phyloP scores from a whole-genome alignment of 2,329 filamentous ascomycete species.

The Colletotrichum sp. region DNA sequence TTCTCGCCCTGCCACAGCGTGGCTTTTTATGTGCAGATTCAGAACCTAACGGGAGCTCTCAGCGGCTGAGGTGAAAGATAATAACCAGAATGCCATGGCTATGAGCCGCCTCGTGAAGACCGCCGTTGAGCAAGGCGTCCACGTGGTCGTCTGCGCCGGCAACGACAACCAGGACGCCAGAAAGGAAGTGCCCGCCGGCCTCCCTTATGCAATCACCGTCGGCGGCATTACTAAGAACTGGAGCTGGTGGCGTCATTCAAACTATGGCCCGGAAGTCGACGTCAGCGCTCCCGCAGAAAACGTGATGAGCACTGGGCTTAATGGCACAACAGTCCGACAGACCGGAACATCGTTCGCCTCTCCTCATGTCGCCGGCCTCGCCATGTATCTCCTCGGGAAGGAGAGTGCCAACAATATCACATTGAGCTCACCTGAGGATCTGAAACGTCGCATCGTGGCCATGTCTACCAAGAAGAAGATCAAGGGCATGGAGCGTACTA shows the following conservation, averaged over 20 bases:
- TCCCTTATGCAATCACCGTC: constrained; percentile 54
- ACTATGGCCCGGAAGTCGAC: constrained; percentile 52
- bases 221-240: constrained; percentile 49
- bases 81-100: too few species aligned
- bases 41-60: neutral
- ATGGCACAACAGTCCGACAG: constrained; percentile 43
- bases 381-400: constrained; percentile 20
- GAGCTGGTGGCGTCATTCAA: constrained; percentile 50
- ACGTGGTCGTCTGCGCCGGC: constrained; percentile 60
- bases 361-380: constrained; percentile 24
- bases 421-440: constrained; percentile 42
- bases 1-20: neutral
- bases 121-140: constrained; percentile 50
- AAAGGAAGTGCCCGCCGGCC: constrained; percentile 52
- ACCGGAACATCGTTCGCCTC: constrained; percentile 42
- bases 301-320: constrained; percentile 49
- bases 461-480: constrained; percentile 46
- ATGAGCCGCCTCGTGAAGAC: constrained; percentile 38
- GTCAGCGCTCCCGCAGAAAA: constrained; percentile 54
- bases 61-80: neutral
- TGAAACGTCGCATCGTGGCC: constrained; percentile 51
- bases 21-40: neutral
- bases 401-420: constrained; percentile 36
- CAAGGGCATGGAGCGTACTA: constrained; percentile 44
- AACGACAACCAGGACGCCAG: constrained; percentile 45